These are phyloP conservation scores for Picea sitchensis DNA, from an alignment of 75 land plant species.

Conservation along the genomic window DNA sequence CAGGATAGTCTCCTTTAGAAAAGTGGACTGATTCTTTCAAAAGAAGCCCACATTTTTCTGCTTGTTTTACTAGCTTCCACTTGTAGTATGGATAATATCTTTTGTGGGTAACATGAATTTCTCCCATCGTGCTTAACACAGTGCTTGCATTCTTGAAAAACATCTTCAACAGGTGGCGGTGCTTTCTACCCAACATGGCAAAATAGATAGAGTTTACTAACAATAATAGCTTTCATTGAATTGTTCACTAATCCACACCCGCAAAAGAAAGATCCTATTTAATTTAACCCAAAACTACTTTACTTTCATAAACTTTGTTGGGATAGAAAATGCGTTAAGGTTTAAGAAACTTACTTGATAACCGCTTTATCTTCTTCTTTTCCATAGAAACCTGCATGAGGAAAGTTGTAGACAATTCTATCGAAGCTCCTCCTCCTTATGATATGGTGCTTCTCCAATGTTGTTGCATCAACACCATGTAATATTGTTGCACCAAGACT, in stretches of 20 bases:
- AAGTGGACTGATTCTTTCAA: constrained; percentile 21
- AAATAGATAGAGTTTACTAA: not conserved
- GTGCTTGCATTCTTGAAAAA: constrained; percentile 31
- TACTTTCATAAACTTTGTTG: not conserved
- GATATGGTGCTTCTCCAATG: constrained; percentile 21
- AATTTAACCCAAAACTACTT: not conserved
- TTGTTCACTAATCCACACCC: not conserved
- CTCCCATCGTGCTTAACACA: constrained; percentile 19
- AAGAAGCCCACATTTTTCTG: constrained; percentile 26
- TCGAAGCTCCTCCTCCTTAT: constrained; percentile 30
- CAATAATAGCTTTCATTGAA: not conserved
- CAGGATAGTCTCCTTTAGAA: constrained; percentile 28
- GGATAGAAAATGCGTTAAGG: not conserved
- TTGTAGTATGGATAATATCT: constrained; percentile 26
- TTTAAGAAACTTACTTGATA: constrained; percentile 20
- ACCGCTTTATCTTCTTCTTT: constrained; percentile 12
- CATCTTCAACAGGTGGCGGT: constrained; percentile 27
- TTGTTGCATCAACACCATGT: constrained; percentile 30
- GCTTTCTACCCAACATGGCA: constrained; percentile 15
- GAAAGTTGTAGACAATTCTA: constrained; percentile 57
- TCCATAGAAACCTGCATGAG: constrained; percentile 48
- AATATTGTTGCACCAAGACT: constrained; percentile 19
- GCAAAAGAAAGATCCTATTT: not conserved
- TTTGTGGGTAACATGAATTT: constrained; percentile 39
- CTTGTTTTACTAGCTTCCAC: constrained; percentile 34